Conservation (phyloP, 192 early-diverging fungal species). For the Spizellomyces punctatus region DNA sequence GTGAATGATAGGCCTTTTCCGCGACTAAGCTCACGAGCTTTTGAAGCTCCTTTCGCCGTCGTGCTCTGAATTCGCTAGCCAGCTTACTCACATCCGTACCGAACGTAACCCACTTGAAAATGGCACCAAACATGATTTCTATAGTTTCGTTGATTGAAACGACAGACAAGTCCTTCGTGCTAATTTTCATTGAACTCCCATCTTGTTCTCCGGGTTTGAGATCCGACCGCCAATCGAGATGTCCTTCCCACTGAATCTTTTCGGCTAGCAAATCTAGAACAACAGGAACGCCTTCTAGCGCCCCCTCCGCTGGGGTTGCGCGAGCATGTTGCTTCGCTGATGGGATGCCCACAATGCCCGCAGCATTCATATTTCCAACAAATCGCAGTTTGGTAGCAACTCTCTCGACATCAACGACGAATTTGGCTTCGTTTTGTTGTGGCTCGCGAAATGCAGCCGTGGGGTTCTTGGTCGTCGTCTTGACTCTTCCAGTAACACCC, state of each 20-base stretch:
- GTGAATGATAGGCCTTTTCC: conserved; percentile 27
- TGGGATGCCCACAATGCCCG: conserved; percentile 67
- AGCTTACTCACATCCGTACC: conserved; percentile 57
- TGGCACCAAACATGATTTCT: conserved; percentile 71
- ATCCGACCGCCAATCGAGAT: neutral
- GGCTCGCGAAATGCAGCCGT: neutral
- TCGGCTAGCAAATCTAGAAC: conserved; percentile 34
- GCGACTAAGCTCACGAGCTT: conserved; percentile 57
- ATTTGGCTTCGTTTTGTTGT: conserved; percentile 51
- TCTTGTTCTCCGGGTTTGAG: neutral
- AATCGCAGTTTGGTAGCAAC: conserved; percentile 61
- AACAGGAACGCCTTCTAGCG: conserved; percentile 32
- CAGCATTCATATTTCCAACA: conserved; percentile 48
- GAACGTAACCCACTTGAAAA: conserved; percentile 69
- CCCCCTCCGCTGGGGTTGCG: neutral
- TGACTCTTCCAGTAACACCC: conserved; percentile 3
- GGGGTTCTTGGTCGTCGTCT: neutral
- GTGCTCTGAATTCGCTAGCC: conserved; percentile 48
- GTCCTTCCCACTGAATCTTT: conserved; percentile 46
- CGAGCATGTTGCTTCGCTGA: conserved; percentile 44
- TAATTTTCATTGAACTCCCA: conserved; percentile 8
- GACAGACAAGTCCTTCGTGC: conserved; percentile 38
- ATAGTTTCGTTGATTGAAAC: conserved; percentile 70
- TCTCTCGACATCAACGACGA: conserved; percentile 54
- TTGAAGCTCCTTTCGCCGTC: conserved; percentile 58